phyloP scores from a whole-genome alignment of 2,329 filamentous ascomycete genomes.

The Xylaria sp. region DNA sequence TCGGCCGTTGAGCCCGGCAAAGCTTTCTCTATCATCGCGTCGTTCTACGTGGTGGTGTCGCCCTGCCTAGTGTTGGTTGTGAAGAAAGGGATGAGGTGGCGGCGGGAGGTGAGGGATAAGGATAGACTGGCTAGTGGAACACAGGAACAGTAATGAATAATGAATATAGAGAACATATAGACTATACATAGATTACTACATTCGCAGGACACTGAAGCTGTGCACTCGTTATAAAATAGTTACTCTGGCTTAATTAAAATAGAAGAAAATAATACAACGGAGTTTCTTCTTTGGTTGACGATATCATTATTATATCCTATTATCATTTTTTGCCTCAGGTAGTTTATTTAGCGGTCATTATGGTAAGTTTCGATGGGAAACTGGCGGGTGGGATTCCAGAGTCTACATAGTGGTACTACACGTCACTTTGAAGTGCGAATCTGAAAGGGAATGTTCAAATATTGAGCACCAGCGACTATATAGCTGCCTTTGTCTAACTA shows the following conservation, averaged over 20 bases:
- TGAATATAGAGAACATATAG: background rate
- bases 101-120: slow-evolving; percentile 44
- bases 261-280: no score
- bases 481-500: background rate
- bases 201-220: no score
- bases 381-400: no score
- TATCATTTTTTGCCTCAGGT: no score
- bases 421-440: background rate
- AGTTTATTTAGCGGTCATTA: no score
- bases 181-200: background rate
- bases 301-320: no score
- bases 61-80: slow-evolving; percentile 56
- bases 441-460: background rate
- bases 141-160: no score
- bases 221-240: no score
- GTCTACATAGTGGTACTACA: no score
- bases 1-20: slow-evolving; percentile 61
- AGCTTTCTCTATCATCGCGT: slow-evolving; percentile 62
- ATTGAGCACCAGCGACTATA: background rate
- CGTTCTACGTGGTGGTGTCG: slow-evolving; percentile 54
- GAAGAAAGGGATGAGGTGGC: slow-evolving; percentile 54
- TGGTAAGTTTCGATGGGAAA: no score
- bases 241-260: no score
- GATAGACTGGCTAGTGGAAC: background rate
- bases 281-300: no score